phyloP scores from a whole-genome alignment of 768 basidiomycete genomes.

The Collybia sordida region DNA sequence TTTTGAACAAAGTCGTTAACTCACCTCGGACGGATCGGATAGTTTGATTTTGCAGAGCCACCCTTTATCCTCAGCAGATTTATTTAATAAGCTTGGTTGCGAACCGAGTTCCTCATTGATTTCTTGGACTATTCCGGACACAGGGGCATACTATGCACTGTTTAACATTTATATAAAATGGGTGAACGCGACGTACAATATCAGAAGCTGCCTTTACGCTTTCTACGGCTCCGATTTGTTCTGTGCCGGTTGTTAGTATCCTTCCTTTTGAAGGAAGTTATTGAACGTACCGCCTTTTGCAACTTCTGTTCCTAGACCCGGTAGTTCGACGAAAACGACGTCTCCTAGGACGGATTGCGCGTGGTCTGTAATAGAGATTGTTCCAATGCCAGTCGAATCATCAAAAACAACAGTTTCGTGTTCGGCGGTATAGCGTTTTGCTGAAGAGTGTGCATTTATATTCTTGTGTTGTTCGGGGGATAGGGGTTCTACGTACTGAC shows the following conservation, averaged over 20 bases:
- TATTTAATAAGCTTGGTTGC: conserved; percentile 84
- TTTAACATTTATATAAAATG: conserved; percentile 10
- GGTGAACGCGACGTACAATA: conserved; percentile 50
- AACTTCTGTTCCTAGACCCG: conserved; percentile 59
- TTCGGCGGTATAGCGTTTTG: conserved; percentile 79
- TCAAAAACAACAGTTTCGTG: conserved; percentile 89
- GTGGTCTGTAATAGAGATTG: conserved; percentile 85
- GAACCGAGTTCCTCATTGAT: conserved; percentile 71
- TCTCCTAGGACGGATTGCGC: conserved; percentile 92
- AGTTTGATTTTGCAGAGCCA: conserved; percentile 96
- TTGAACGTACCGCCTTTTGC: conserved; percentile 67
- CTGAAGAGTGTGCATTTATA: conserved; percentile 32
- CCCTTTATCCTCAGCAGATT: conserved; percentile 80
- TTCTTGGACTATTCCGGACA: conserved; percentile 79
- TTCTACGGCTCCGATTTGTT: conserved; percentile 88
- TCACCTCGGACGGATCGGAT: conserved; percentile 73
- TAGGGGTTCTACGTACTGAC: conserved; percentile 50
- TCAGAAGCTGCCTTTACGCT: conserved; percentile 97
- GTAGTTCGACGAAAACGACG: conserved; percentile 96
- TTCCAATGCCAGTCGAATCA: conserved; percentile 71
- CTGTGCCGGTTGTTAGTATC: conserved; percentile 33
- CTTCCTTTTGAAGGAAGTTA: conserved; percentile 1
- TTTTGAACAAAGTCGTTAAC: conserved; percentile 9
- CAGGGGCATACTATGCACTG: conserved; percentile 76
- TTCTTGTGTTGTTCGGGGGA: background rate